Evolutionary conservation across 441 rosid species (phyloP).

Genomic region (Brassica balearica): DNA sequence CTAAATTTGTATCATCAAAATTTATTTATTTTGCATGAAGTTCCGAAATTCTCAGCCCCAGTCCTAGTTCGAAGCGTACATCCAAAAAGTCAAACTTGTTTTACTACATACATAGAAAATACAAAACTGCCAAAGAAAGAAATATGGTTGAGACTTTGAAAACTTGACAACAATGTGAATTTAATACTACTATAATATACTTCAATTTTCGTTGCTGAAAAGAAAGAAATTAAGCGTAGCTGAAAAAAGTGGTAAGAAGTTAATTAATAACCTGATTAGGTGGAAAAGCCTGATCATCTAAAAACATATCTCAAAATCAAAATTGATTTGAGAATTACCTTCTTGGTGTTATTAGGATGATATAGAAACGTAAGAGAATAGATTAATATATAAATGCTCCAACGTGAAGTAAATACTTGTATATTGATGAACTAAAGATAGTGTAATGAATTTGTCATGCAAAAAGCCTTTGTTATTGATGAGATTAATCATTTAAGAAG

Average conservation of each 20-base stretch:
- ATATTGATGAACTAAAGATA: slow-evolving; percentile 33
- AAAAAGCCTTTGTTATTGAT: slow-evolving; percentile 31
- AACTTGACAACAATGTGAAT: slow-evolving; percentile 44
- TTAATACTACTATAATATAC: slow-evolving; percentile 27
- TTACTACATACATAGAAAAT: slow-evolving; percentile 30
- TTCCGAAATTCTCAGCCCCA: not conserved
- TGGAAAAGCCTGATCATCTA: not conserved
- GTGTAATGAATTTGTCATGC: slow-evolving; percentile 29
- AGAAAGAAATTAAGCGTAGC: slow-evolving; percentile 11
- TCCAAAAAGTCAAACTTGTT: slow-evolving; percentile 43
- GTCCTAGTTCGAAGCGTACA: slow-evolving; percentile 4
- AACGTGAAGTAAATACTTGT: slow-evolving; percentile 26
- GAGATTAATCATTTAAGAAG: slow-evolving; percentile 40
- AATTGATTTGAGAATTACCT: slow-evolving; percentile 12
- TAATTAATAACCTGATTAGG: slow-evolving; percentile 1
- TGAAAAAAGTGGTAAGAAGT: not conserved
- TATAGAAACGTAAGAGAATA: slow-evolving; percentile 11
- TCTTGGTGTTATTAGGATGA: slow-evolving; percentile 12
- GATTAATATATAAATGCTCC: slow-evolving; percentile 26
- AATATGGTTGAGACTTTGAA: slow-evolving; percentile 36
- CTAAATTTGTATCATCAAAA: not conserved
- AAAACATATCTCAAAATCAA: slow-evolving; percentile 1
- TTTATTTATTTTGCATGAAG: not conserved
- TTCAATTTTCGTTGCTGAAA: slow-evolving; percentile 4
- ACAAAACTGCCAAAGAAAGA: slow-evolving; percentile 29